Conservation (phyloP, 148 eudicot species). For the Vaccinium myrtillus region DNA sequence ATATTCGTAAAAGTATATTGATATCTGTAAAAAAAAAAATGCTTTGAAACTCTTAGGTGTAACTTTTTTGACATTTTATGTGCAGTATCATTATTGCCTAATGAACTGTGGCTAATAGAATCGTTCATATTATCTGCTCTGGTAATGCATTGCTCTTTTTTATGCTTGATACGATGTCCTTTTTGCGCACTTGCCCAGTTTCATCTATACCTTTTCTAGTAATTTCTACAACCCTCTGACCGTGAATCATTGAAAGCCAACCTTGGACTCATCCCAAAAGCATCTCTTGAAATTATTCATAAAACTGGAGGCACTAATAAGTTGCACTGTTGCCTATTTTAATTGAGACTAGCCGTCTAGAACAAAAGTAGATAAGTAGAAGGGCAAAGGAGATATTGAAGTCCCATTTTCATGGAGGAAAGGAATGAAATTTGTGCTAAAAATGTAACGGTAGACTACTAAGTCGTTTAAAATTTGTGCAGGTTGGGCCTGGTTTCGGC, state of each 20-base stretch:
- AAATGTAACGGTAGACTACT: too few relatives aligned
- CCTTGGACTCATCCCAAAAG: neutral
- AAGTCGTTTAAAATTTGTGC: too few relatives aligned
- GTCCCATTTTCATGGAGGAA: neutral
- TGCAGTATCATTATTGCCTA: too few relatives aligned
- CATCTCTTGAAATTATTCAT: neutral
- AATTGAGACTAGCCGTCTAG: neutral
- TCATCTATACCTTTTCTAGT: neutral
- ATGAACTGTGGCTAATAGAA: too few relatives aligned
- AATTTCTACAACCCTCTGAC: neutral
- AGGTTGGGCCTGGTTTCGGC: too few relatives aligned
- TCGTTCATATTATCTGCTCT: neutral
- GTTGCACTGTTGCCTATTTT: neutral
- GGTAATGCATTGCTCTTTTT: neutral
- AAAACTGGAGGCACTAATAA: neutral
- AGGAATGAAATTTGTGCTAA: neutral
- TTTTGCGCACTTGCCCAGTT: neutral
- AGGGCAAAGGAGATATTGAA: neutral
- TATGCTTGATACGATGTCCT: neutral
- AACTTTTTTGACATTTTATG: too few relatives aligned
- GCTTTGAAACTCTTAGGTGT: too few relatives aligned
- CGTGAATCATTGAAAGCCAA: neutral
- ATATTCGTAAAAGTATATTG: too few relatives aligned
- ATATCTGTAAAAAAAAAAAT: too few relatives aligned
- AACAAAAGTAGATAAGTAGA: neutral